These are phyloP conservation scores for Hibiscus mutabilis DNA, from an alignment of 345 rosid species.

Conservation along the genomic window DNA sequence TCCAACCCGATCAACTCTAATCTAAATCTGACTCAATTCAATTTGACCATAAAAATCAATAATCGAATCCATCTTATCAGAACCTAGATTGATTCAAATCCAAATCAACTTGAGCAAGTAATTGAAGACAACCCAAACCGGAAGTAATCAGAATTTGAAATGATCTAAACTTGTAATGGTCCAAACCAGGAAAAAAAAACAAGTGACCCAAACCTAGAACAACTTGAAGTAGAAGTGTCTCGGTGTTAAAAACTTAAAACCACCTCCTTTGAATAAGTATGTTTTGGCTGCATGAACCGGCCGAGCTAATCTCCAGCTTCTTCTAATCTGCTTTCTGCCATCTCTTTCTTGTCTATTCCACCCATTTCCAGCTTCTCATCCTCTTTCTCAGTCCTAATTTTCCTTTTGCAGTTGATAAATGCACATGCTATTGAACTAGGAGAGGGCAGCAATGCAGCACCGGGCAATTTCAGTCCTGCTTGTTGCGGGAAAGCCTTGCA, in stretches of 20 bases:
- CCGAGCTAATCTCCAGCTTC: background rate
- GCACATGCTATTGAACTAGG: background rate
- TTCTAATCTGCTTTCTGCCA: background rate
- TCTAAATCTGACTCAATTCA: too few species aligned
- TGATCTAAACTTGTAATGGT: too few species aligned
- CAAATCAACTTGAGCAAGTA: too few species aligned
- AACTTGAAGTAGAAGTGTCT: background rate
- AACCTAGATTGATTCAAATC: too few species aligned
- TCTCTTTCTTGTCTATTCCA: background rate
- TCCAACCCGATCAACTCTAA: too few species aligned
- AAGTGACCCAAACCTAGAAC: background rate
- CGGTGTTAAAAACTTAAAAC: background rate
- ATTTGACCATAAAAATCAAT: too few species aligned
- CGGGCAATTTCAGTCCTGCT: constrained; percentile 48
- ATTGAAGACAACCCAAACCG: background rate
- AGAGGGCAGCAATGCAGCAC: background rate
- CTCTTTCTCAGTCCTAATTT: background rate
- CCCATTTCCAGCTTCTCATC: background rate
- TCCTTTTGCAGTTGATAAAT: background rate
- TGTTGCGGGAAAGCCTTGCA: constrained; percentile 60
- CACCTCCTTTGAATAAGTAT: background rate
- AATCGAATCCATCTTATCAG: too few species aligned
- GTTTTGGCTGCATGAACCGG: background rate
- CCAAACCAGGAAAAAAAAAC: too few species aligned
- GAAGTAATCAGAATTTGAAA: background rate